Evolutionary conservation across 192 early-diverging fungal genomes (phyloP).

Genomic region (Backusella mclennaniae): DNA sequence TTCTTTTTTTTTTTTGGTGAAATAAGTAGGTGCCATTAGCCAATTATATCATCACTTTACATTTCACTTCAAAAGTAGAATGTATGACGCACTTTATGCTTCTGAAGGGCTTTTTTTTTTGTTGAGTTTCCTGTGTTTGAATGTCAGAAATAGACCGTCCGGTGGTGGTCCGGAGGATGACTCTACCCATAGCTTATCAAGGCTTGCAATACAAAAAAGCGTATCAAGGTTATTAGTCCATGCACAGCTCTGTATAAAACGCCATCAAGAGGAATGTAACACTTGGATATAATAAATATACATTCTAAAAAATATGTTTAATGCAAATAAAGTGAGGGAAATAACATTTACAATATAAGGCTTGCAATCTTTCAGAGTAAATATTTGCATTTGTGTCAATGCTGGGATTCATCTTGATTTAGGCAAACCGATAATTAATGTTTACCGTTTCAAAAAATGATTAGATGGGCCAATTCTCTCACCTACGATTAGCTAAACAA

Average conservation of each 20-base stretch:
- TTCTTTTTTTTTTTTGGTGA: neutral
- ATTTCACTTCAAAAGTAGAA: neutral
- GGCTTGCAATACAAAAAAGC: too few relatives aligned
- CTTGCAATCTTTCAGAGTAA: too few relatives aligned
- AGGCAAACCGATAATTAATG: neutral
- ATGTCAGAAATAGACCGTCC: neutral
- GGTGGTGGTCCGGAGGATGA: neutral
- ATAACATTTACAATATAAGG: too few relatives aligned
- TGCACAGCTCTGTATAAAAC: too few relatives aligned
- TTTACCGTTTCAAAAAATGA: neutral
- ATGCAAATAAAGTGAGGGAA: too few relatives aligned
- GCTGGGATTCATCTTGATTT: too few relatives aligned
- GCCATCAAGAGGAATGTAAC: too few relatives aligned
- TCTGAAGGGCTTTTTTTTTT: neutral
- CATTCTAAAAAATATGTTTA: too few relatives aligned
- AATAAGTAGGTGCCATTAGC: neutral
- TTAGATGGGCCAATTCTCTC: neutral
- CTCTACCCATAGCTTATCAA: neutral
- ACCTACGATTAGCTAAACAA: neutral
- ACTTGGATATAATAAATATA: too few relatives aligned
- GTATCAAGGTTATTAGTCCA: too few relatives aligned
- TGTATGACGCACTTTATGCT: constrained; percentile 1
- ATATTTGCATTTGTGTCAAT: too few relatives aligned
- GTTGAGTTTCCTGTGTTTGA: neutral
- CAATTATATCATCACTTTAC: neutral